These are phyloP conservation scores for Neofusicoccum kwambonambiense DNA, from an alignment of 2,329 filamentous ascomycete genomes.

Conservation along the genomic window DNA sequence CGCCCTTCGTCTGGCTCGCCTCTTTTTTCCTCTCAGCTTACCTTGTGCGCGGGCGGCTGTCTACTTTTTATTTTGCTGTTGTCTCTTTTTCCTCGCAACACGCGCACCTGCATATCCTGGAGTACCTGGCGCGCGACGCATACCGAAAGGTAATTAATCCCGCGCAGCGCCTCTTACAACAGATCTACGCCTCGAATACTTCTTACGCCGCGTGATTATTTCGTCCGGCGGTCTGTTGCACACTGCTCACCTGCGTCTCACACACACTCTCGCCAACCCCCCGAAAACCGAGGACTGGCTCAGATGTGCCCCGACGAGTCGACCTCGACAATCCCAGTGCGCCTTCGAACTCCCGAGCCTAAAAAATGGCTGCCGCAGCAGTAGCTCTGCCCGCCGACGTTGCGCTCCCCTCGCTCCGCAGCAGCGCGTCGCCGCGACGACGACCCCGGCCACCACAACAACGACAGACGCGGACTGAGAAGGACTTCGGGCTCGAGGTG, in stretches of 20 bases:
- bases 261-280: neutral
- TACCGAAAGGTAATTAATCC: slow-evolving; percentile 4
- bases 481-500: neutral
- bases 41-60: neutral
- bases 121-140: neutral
- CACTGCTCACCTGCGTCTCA: neutral
- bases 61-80: neutral
- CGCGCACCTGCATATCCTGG: neutral
- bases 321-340: slow-evolving; percentile 2
- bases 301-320: slow-evolving; percentile 10
- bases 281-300: neutral
- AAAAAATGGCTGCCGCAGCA: slow-evolving; percentile 4
- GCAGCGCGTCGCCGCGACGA: neutral
- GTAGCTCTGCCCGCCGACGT: neutral
- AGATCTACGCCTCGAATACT: neutral
- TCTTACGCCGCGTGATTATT: neutral
- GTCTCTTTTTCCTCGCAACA: neutral
- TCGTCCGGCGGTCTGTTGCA: neutral
- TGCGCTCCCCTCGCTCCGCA: neutral
- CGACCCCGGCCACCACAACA: neutral
- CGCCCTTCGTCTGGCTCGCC: neutral
- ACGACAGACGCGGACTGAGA: neutral
- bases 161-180: slow-evolving; percentile 1
- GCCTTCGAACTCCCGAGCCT: neutral
- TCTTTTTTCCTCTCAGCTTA: neutral